Evolutionary conservation across 2,329 filamentous ascomycete genomes (phyloP).

Genomic region (Pseudogymnoascus sp.): DNA sequence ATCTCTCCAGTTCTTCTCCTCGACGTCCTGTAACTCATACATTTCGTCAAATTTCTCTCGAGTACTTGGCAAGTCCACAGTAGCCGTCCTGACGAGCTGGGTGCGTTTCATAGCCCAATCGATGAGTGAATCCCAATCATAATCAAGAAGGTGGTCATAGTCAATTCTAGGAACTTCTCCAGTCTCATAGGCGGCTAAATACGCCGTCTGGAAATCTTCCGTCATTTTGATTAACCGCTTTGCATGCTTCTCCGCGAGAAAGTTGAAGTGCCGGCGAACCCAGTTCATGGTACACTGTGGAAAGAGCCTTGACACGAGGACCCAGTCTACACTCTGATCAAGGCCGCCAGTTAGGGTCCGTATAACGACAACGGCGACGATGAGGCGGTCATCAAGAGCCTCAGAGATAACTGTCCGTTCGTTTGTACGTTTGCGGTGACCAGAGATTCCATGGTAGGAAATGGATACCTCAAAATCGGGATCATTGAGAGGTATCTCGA

Average conservation of each 20-base stretch:
- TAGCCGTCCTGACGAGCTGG: slow-evolving; percentile 12
- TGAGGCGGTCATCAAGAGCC: slow-evolving; percentile 36
- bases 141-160: slow-evolving; percentile 53
- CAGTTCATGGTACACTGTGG: slow-evolving; percentile 44
- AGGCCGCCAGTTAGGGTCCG: slow-evolving; percentile 53
- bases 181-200: slow-evolving; percentile 57
- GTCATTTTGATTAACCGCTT: slow-evolving; percentile 50
- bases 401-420: slow-evolving; percentile 14
- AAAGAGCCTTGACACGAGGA: slow-evolving; percentile 48
- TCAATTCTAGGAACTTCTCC: slow-evolving; percentile 54
- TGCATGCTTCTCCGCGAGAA: slow-evolving; percentile 42
- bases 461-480: slow-evolving; percentile 8
- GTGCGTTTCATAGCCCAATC: slow-evolving; percentile 53
- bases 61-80: slow-evolving; percentile 40
- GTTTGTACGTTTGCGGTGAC: slow-evolving; percentile 26
- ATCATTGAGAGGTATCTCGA: slow-evolving; percentile 12
- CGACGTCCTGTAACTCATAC: slow-evolving; percentile 31
- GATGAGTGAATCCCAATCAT: slow-evolving; percentile 61
- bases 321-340: slow-evolving; percentile 53
- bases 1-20: slow-evolving; percentile 45
- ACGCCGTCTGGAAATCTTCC: slow-evolving; percentile 56
- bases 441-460: slow-evolving; percentile 11
- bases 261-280: slow-evolving; percentile 49
- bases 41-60: slow-evolving; percentile 37
- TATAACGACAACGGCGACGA: slow-evolving; percentile 52